Conservation (phyloP, 805 yeast species). For the Candida mattraensis region DNA sequence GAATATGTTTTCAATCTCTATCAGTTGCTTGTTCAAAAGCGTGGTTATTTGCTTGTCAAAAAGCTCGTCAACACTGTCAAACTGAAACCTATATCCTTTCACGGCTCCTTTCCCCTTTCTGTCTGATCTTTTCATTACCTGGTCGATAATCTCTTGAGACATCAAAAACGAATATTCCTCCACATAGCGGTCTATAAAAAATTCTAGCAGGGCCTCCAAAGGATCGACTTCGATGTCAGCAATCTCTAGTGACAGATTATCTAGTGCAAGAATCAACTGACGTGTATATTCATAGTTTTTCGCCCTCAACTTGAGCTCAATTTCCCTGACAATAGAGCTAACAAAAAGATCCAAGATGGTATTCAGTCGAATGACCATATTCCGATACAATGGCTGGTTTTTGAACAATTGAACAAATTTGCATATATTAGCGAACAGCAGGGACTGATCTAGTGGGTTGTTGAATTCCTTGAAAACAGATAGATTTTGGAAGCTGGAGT, state of each 20-base stretch:
- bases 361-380: slow-evolving; percentile 40
- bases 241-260: slow-evolving; percentile 23
- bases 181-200: slow-evolving; percentile 31
- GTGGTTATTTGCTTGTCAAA: slow-evolving; percentile 19
- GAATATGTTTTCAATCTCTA: slow-evolving; percentile 31
- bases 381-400: slow-evolving; percentile 22
- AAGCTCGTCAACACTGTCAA: slow-evolving; percentile 24
- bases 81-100: slow-evolving; percentile 28
- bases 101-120: slow-evolving; percentile 27
- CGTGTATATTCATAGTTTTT: slow-evolving; percentile 42
- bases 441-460: slow-evolving; percentile 33
- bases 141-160: slow-evolving; percentile 21
- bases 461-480: slow-evolving; percentile 30
- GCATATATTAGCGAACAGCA: slow-evolving; percentile 31
- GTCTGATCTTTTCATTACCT: slow-evolving; percentile 16
- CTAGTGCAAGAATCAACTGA: slow-evolving; percentile 27
- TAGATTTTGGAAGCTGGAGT: slow-evolving; percentile 33
- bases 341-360: slow-evolving; percentile 68
- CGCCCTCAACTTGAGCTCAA: slow-evolving; percentile 55
- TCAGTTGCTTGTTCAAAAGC: slow-evolving; percentile 27
- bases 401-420: slow-evolving; percentile 28
- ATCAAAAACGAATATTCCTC: slow-evolving; percentile 31
- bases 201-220: slow-evolving; percentile 35
- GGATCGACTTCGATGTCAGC: slow-evolving; percentile 38
- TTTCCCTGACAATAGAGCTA: slow-evolving; percentile 66